Conservation (phyloP, 148 eudicot genomes). For the Vaccinium macrocarpon region DNA sequence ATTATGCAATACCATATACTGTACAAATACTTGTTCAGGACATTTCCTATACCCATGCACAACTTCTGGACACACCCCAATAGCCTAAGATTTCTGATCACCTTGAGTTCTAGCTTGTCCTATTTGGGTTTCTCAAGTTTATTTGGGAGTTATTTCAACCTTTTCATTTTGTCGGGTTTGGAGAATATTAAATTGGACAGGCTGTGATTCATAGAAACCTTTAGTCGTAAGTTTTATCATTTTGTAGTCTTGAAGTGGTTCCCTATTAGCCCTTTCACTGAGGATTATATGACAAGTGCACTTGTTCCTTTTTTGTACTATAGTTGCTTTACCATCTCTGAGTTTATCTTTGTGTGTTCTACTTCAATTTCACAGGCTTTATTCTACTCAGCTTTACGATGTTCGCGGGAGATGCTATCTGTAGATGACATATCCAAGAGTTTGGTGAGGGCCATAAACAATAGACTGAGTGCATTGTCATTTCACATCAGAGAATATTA, state of each 20-base stretch:
- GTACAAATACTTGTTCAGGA: slow-evolving; percentile 1
- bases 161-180: not conserved
- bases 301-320: not conserved
- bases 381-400: slow-evolving; percentile 80
- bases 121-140: not conserved
- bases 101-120: not conserved
- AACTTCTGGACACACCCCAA: not conserved
- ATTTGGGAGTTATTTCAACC: not conserved
- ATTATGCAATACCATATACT: not conserved
- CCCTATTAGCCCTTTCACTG: not conserved
- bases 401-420: slow-evolving; percentile 77
- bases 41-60: not conserved
- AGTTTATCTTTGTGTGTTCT: not conserved
- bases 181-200: not conserved
- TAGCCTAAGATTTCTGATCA: not conserved
- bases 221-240: not conserved
- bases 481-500: slow-evolving; percentile 91
- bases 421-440: slow-evolving; percentile 66
- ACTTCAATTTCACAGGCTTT: slow-evolving; percentile 48
- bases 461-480: slow-evolving; percentile 83
- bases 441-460: slow-evolving; percentile 65
- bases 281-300: not conserved
- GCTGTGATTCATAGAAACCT: not conserved
- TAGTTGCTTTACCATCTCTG: not conserved
- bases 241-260: not conserved